Percentiles rank a stretch among this genome's conserved stretches.
These are phyloP conservation scores for Mycena citricolor DNA, from an alignment of 1,284 basidiomycete species.

Conservation along the genomic window DNA sequence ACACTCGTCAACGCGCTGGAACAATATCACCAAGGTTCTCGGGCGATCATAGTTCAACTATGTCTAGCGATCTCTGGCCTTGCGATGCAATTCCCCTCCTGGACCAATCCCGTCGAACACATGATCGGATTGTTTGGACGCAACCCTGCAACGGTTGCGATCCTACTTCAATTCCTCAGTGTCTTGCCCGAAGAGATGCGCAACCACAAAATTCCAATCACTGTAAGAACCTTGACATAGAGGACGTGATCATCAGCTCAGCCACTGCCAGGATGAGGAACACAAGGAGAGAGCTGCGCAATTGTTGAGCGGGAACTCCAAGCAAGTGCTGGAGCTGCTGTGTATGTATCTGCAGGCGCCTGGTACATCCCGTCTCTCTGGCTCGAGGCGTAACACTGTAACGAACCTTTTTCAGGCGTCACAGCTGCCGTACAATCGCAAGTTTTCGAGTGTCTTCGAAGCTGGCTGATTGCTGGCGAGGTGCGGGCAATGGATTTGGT, in stretches of 20 bases:
- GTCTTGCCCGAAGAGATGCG: conserved; percentile 90
- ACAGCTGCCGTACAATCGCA: conserved; percentile 81
- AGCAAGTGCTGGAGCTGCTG: conserved; percentile 76
- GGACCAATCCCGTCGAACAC: conserved; percentile 78
- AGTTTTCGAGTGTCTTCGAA: conserved; percentile 84
- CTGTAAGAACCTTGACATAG: no score
- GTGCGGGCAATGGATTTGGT: conserved; percentile 66
- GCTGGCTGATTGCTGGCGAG: conserved; percentile 91
- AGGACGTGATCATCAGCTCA: no score
- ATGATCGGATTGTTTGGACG: conserved; percentile 88
- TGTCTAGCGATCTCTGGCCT: conserved; percentile 89
- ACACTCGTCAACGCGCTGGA: conserved; percentile 81
- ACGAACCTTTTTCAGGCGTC: conserved; percentile 56
- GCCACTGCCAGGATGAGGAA: conserved; percentile 66
- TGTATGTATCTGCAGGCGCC: conserved; percentile 88
- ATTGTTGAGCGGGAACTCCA: conserved; percentile 74
- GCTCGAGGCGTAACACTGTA: neutral
- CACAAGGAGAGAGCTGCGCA: conserved; percentile 65
- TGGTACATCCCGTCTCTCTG: conserved; percentile 54
- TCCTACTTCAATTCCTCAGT: conserved; percentile 88
- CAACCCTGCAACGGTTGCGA: conserved; percentile 80
- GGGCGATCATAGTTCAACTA: conserved; percentile 86
- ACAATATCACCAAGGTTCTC: conserved; percentile 72
- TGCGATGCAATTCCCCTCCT: conserved; percentile 89
- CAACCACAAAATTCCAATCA: conserved; percentile 88